Conservation (phyloP, 1,284 basidiomycete species). For the Puccinia novopanici region DNA sequence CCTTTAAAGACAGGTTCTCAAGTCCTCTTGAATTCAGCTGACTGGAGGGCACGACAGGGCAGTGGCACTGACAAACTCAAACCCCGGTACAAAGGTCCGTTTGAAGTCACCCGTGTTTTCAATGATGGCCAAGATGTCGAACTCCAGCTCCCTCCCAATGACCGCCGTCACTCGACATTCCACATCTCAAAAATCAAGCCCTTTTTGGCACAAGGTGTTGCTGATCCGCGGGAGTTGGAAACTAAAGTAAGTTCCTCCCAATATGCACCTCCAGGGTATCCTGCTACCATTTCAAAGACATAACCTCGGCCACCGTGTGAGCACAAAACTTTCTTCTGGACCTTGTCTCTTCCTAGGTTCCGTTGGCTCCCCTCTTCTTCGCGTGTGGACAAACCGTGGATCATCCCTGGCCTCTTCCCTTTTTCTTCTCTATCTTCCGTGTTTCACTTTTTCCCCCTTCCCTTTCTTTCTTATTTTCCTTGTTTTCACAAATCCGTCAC, state of each 20-base stretch:
- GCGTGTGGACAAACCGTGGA: too few relatives aligned
- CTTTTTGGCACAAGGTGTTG: not conserved
- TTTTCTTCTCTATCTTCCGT: too few relatives aligned
- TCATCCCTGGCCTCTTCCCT: too few relatives aligned
- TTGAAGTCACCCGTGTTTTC: not conserved
- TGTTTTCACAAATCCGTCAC: too few relatives aligned
- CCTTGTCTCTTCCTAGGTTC: too few relatives aligned
- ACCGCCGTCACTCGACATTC: conserved; percentile 8
- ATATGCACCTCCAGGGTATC: not conserved
- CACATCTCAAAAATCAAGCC: conserved; percentile 20
- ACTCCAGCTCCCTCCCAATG: not conserved
- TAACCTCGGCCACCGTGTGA: too few relatives aligned
- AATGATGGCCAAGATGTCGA: not conserved
- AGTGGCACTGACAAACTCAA: not conserved
- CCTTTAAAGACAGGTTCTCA: not conserved
- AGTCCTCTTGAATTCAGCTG: conserved; percentile 2
- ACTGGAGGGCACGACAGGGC: not conserved
- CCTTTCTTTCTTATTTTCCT: too few relatives aligned
- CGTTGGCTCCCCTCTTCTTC: too few relatives aligned
- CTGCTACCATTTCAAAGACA: too few relatives aligned
- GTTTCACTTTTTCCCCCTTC: too few relatives aligned
- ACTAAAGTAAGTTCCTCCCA: not conserved
- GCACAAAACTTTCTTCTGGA: too few relatives aligned
- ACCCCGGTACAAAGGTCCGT: not conserved
- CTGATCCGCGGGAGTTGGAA: not conserved